A percentile compares a stretch with the other conserved stretches of the same genome.
Evolutionary conservation across 1,284 basidiomycete species (phyloP).

Genomic region (Sutorius eximius): DNA sequence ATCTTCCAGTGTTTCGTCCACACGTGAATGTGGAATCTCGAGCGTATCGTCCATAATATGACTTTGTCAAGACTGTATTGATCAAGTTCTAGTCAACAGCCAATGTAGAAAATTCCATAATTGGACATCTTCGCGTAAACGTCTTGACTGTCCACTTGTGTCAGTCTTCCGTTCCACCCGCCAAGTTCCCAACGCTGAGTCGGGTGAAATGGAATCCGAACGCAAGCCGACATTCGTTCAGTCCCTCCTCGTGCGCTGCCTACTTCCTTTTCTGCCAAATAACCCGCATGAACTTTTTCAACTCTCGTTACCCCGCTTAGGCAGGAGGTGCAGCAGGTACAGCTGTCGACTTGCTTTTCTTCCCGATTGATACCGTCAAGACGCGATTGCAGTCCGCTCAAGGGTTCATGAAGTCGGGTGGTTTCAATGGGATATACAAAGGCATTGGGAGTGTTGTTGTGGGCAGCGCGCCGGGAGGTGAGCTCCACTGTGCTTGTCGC

Average conservation of each 20-base stretch:
- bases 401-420: constrained; percentile 86
- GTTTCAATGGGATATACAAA: constrained; percentile 90
- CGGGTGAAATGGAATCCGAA: constrained; percentile 26
- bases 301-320: constrained; percentile 40
- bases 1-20: constrained; percentile 17
- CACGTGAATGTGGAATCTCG: constrained; percentile 40
- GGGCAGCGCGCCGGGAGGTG: constrained; percentile 95
- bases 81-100: not conserved
- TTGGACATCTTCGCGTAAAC: not conserved
- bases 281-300: constrained; percentile 10
- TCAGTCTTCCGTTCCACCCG: constrained; percentile 12
- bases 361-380: constrained; percentile 96
- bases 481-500: constrained; percentile 24
- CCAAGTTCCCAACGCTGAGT: not conserved
- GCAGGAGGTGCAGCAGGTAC: constrained; percentile 88
- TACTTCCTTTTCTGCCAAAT: constrained; percentile 10
- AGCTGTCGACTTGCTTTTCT: constrained; percentile 92
- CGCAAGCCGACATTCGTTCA: constrained; percentile 38
- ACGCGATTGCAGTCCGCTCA: constrained; percentile 89
- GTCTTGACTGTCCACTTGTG: not conserved
- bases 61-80: not conserved
- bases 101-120: constrained; percentile 3
- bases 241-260: constrained; percentile 37
- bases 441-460: constrained; percentile 95
- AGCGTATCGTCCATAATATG: constrained; percentile 51